Evolutionary conservation across 1,284 basidiomycete genomes (phyloP), one percentile per base, ranked within the genome.

Genomic region (Paramarasmius palmivorus): DNA sequence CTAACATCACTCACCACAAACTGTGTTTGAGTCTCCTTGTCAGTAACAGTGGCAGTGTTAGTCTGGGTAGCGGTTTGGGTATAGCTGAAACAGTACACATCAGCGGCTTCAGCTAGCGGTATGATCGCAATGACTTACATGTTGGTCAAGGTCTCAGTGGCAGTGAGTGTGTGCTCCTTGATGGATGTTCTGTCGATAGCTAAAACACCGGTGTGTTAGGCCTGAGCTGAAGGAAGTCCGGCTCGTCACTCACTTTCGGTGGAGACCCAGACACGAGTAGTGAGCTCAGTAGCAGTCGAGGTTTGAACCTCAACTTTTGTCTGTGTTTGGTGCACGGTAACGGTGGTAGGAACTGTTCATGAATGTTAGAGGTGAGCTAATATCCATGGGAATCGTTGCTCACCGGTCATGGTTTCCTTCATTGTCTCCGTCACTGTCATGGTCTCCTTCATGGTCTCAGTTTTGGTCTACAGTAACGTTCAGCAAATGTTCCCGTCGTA

Each of bases 231-330:
- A n/a, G n/a, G n/a, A n/a, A n/a, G n/a, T n/a, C n/a, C n/a, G n/a
- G n/a, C n/a, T n/a, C n/a, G n/a, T n/a, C 12, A 29, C 44, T 46
- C 17, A 46, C 44, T 71, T 67, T 86, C 78, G 19, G 85, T 87
- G 10, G 84, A 86, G 19, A 84, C 75, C 76, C 77, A 86, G 42
- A 84, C 74, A 44, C 77, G 75, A 17, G 84, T 86, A 32, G 85
- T 86, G 46, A 82, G 83, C 34, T 82, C 71, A 29, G 80, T 67
- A 65, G 79, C 66, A 23, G 79, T 73, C 12, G 80, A 82, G 3
- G 84, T 86, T 63, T 76, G 70, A 57, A 78, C 78, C 54, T 69
- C 61, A 26, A 65, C 62, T 54, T 67, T 50, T 17, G 69, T 74
- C 59, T 73, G 61, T 14, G 73, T 78, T 59, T 67, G 57, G 60